Percentiles rank a stretch among this genome's conserved stretches.
These are phyloP conservation scores for Larix kaempferi DNA, from an alignment of 75 land plant species.

Conservation along the genomic window DNA sequence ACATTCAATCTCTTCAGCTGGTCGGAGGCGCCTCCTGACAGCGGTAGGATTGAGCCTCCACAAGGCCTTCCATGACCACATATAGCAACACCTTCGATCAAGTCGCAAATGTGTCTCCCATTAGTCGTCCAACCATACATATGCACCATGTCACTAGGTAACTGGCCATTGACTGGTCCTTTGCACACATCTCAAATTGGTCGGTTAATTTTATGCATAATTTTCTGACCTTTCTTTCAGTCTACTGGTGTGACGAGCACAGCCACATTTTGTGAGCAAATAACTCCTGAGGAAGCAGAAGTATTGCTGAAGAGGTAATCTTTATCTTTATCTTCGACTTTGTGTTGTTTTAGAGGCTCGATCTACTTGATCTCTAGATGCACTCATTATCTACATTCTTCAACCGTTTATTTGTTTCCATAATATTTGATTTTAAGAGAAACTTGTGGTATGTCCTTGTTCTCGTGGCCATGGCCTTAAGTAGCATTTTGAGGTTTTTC, in stretches of 20 bases:
- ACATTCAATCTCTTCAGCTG: constrained; percentile 49
- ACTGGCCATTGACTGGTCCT: too few relatives aligned
- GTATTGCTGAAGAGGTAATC: constrained; percentile 33
- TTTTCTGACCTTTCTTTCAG: constrained; percentile 13
- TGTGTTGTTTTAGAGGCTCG: neutral
- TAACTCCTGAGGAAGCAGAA: constrained; percentile 40
- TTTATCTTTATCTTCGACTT: neutral
- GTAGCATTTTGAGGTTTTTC: too few relatives aligned
- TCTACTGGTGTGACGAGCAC: constrained; percentile 44
- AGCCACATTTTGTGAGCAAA: constrained; percentile 35
- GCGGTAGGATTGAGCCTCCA: constrained; percentile 9
- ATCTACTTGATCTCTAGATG: neutral
- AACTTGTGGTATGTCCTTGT: too few relatives aligned
- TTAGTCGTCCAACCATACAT: constrained; percentile 13
- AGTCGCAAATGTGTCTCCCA: neutral
- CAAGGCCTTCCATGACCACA: constrained; percentile 20
- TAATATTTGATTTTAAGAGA: too few relatives aligned
- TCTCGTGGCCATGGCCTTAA: too few relatives aligned
- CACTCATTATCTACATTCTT: neutral
- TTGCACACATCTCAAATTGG: too few relatives aligned
- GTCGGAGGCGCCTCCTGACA: constrained; percentile 34
- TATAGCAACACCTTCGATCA: constrained; percentile 12
- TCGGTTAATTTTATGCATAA: too few relatives aligned
- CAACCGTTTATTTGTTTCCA: neutral
- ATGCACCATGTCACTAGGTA: constrained; percentile 60